Evolutionary conservation across 169 alveolate species (phyloP), one percentile per base, ranked within the genome.

Genomic region (Gregarina niphandrodes): DNA sequence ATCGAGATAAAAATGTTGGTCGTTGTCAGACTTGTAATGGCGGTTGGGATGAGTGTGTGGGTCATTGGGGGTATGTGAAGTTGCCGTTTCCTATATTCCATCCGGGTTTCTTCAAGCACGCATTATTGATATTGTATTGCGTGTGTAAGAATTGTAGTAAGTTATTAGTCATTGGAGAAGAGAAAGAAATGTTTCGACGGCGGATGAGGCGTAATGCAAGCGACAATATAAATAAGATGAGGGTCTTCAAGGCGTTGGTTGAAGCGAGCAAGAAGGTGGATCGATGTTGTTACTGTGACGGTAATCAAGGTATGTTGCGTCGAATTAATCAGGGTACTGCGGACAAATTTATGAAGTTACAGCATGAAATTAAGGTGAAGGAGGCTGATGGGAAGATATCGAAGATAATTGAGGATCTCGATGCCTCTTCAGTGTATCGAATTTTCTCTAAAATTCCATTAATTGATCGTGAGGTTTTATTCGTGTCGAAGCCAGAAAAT

Each of bases 61-160:
- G 53, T 0, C 53, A 45, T 37, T 45, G 53, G 53, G 98, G 98
- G 3, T 82, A 71, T 42, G 67, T 89, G 23, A 73, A 73, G 42
- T 64, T 93, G 45, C 82, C 73, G 44, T 61, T 84, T 44, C 99
- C 99, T 13, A 91, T 89, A 11, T 93, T 82, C 60, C 98, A 93
- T 60, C 70, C 83, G 1, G 99, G 99, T 0, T 93, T 77, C 64
- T 80, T 87, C 57, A 83, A 80, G 66, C 89, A 84, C 59, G 57
- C 70, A 5, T 64, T 80, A 9, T 81, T 71, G 39, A 73, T 87
- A 13, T 54, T 87, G 21, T 61, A 76, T 49, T 69, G 81, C 23
- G 76, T 86, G 19, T 92, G 97, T 64, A 82, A 90, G 67, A 62
- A 53, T 26, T 84, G 95, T 47, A 75, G 87, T 19, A 49, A 77